phyloP scores from a whole-genome alignment of 2,329 filamentous ascomycete species.

The Neopestalotiopsis sp. region DNA sequence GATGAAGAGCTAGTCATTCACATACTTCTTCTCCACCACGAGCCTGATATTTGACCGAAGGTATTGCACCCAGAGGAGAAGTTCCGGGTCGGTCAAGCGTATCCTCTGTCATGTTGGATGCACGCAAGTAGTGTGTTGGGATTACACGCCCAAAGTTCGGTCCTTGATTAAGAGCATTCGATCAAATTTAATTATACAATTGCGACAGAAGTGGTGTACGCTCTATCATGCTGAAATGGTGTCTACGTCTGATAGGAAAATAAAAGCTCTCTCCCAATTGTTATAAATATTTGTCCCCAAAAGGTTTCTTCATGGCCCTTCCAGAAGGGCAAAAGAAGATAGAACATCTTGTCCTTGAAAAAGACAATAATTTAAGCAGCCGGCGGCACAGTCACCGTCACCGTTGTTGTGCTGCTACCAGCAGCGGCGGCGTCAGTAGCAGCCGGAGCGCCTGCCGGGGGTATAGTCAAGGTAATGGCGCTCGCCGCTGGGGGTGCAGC shows the following conservation, averaged over 20 bases:
- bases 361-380: not conserved
- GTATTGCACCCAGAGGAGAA: no score
- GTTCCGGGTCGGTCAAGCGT: no score
- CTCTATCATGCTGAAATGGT: not conserved
- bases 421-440: conserved; percentile 3
- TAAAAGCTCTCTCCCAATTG: not conserved
- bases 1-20: no score
- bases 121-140: no score
- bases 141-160: no score
- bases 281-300: not conserved
- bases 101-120: no score
- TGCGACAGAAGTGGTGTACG: no score
- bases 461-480: conserved; percentile 4
- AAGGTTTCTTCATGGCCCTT: not conserved
- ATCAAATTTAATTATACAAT: no score
- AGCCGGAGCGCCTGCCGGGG: conserved; percentile 1
- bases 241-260: not conserved
- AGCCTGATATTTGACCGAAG: no score
- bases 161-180: no score
- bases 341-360: not conserved
- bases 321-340: not conserved
- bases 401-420: not conserved
- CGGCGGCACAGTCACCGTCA: conserved; percentile 5
- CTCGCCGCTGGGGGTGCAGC: not conserved
- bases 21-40: no score